phyloP scores from a whole-genome alignment of 2,329 filamentous ascomycete genomes.

The Fusarium sp. region DNA sequence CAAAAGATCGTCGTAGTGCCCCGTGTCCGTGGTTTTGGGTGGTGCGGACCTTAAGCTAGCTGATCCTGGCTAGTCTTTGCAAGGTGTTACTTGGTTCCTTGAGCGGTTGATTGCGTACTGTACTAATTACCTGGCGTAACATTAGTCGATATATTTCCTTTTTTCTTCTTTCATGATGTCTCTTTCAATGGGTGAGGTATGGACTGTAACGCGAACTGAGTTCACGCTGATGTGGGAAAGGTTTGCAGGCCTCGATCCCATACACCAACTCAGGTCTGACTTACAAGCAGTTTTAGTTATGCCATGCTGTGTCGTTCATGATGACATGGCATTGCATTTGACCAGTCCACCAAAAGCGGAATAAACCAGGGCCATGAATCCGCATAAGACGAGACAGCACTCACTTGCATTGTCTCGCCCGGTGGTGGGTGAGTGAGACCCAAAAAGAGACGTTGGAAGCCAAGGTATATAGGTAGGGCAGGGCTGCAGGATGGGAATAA shows the following conservation, averaged over 20 bases:
- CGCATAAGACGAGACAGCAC: conserved; percentile 27
- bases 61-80: conserved; percentile 37
- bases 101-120: conserved; percentile 28
- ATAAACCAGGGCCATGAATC: conserved; percentile 14
- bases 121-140: conserved; percentile 18
- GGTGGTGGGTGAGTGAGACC: conserved; percentile 28
- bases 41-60: conserved; percentile 39
- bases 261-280: conserved; percentile 5
- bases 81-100: conserved; percentile 28
- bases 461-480: conserved; percentile 27
- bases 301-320: conserved; percentile 14
- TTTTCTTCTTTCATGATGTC: not conserved
- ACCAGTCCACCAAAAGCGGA: conserved; percentile 10
- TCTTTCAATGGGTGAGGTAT: not conserved
- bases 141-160: conserved; percentile 17
- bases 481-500: conserved; percentile 23
- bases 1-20: conserved; percentile 44
- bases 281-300: conserved; percentile 6
- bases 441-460: conserved; percentile 26
- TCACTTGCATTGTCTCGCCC: conserved; percentile 39
- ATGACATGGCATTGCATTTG: conserved; percentile 40
- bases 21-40: conserved; percentile 47
- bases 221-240: conserved; percentile 9
- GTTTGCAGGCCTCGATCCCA: conserved; percentile 27
- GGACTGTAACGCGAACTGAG: conserved; percentile 2